Conservation (phyloP, 2,329 filamentous ascomycete genomes). For the Apiospora aurea region DNA sequence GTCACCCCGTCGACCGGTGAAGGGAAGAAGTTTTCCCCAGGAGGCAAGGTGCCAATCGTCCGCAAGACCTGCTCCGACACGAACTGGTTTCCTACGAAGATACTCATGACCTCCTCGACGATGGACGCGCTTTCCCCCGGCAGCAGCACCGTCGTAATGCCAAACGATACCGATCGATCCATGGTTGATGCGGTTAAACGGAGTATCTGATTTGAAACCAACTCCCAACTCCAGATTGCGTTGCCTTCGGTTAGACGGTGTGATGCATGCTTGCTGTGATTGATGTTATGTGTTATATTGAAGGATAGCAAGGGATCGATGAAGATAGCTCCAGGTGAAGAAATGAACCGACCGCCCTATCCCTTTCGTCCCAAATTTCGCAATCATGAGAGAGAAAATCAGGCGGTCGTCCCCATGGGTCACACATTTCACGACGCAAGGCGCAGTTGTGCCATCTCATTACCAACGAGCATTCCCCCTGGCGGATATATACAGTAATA, state of each 20-base stretch:
- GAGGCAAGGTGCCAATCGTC: background rate
- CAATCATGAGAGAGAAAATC: background rate
- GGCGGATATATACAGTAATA: background rate
- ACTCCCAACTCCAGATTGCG: background rate
- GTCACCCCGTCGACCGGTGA: background rate
- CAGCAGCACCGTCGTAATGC: background rate
- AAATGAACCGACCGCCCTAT: background rate
- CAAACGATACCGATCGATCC: background rate
- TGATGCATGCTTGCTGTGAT: background rate
- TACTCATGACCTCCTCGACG: background rate
- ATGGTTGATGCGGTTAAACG: background rate
- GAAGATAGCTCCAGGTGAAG: background rate
- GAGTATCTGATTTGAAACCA: background rate
- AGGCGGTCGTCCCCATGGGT: background rate
- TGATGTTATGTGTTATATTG: background rate
- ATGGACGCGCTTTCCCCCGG: conserved; percentile 2
- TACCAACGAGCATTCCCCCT: background rate
- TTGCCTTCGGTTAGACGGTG: background rate
- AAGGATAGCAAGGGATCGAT: background rate
- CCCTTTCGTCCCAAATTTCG: background rate
- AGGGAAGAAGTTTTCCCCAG: background rate
- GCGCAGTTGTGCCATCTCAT: background rate
- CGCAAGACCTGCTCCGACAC: background rate
- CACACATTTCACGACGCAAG: background rate
- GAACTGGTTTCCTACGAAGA: background rate